phyloP scores from a whole-genome alignment of 1,139 yeast genomes.

The Blastobotrys arbuscula region DNA sequence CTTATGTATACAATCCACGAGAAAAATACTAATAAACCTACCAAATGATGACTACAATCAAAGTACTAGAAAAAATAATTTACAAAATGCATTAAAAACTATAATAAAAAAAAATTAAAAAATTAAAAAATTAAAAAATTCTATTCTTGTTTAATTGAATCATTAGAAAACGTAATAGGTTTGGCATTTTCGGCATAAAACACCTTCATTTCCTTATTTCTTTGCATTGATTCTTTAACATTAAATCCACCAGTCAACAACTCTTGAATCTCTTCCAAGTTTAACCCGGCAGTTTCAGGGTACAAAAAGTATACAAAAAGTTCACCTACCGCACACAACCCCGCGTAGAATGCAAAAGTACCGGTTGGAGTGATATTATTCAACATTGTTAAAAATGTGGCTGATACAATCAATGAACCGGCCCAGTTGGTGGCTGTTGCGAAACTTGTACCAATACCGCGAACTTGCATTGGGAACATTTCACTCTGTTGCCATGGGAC shows the following conservation, averaged over 20 bases:
- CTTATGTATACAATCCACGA: too few relatives aligned
- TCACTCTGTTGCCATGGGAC: slow-evolving; percentile 98
- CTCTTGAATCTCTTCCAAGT: slow-evolving; percentile 82
- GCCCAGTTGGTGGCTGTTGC: slow-evolving; percentile 95
- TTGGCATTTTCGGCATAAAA: slow-evolving; percentile 13
- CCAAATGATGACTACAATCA: too few relatives aligned
- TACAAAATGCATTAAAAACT: too few relatives aligned
- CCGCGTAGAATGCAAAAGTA: slow-evolving; percentile 87
- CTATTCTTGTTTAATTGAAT: neutral
- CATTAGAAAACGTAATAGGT: neutral
- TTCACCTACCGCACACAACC: slow-evolving; percentile 63
- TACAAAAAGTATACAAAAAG: slow-evolving; percentile 74
- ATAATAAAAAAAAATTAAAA: too few relatives aligned
- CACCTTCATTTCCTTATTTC: slow-evolving; percentile 16
- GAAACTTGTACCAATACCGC: slow-evolving; percentile 83
- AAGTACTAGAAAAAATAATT: too few relatives aligned
- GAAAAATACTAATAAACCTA: too few relatives aligned
- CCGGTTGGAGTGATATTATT: slow-evolving; percentile 91
- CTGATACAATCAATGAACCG: slow-evolving; percentile 83
- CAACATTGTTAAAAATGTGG: slow-evolving; percentile 91
- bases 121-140: too few relatives aligned
- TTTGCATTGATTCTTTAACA: slow-evolving; percentile 56
- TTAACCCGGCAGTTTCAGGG: slow-evolving; percentile 88
- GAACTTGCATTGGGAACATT: slow-evolving; percentile 83
- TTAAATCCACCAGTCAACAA: slow-evolving; percentile 79